Evolutionary conservation across 257 asterid species (phyloP).

Genomic region (Przewalskia tangutica): DNA sequence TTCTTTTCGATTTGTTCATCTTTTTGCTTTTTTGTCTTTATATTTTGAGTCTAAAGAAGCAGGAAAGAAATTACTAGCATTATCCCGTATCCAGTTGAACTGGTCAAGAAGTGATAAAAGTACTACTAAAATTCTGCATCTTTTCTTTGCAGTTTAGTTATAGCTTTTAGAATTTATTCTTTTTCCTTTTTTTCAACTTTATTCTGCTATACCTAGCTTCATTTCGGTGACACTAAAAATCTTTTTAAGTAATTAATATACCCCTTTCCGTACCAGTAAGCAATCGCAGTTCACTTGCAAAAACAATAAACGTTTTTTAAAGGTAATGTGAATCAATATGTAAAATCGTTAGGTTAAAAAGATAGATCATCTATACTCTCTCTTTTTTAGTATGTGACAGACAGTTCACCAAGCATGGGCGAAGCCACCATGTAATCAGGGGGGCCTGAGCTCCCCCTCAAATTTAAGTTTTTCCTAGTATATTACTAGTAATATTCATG

Average conservation of each 20-base stretch:
- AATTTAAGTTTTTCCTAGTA: too few species aligned
- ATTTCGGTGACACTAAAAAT: not conserved
- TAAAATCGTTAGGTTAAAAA: too few species aligned
- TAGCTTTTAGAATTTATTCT: not conserved
- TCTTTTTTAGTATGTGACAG: not conserved
- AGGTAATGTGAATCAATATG: not conserved
- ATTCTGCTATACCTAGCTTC: not conserved
- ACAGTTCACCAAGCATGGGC: too few species aligned
- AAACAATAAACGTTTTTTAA: too few species aligned
- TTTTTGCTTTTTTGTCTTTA: not conserved
- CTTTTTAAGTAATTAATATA: not conserved
- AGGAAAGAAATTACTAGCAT: not conserved
- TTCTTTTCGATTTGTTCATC: not conserved
- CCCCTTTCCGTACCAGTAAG: not conserved
- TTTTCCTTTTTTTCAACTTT: not conserved
- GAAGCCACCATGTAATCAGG: too few species aligned
- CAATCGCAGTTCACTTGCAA: not conserved
- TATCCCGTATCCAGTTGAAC: constrained; percentile 1
- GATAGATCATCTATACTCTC: too few species aligned
- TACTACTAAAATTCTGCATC: not conserved
- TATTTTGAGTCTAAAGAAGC: not conserved
- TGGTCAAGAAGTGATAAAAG: constrained; percentile 5
- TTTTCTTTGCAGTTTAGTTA: constrained; percentile 2
- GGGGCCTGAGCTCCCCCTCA: too few species aligned
- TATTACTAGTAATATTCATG: too few species aligned